Evolutionary conservation across 306 rosid species (phyloP), one percentile per base, ranked within the genome.

Genomic region (Trifolium pratense): DNA sequence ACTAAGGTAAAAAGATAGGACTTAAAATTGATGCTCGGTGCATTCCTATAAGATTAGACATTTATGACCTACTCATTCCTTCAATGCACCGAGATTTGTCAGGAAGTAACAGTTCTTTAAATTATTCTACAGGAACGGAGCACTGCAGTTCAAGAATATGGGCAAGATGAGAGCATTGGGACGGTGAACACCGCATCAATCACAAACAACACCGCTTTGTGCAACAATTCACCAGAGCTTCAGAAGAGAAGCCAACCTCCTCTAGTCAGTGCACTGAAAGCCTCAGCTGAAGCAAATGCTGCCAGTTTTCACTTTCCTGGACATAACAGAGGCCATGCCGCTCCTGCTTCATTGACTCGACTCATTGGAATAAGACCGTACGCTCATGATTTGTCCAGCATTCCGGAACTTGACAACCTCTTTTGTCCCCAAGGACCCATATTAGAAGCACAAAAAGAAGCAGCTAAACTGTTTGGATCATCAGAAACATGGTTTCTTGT

Each of bases 251-350:
- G 56, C 43, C 70, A 68, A 25, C 85, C 92, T 83, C 98, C 92
- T 39, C 75, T 93, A 9, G 85, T 90, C 48, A 71, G 77, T 57
- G 97, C 98, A 55, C 68, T 93, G 88, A 83, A 89, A 81, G 78
- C 81, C 52, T 83, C 96, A 1, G 91, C 97, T n/a, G 86, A 83
- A 49, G 83, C 82, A 76, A 79, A 81, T 20, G 81, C 75, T 15
- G 92, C 89, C 36, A 79, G 83, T 71, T 93, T 90, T 84, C 97
- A 93, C 87, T 93, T 93, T 74, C 98, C 97, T 29, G 97, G 98
- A 26, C 98, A 90, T 76, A 93, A 89, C 78, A 83, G 98, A 85
- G 98, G 98, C 53, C 85, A 51, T 26, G 96, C 91, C n/a, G 98
- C 97, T 0, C 93, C 97, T 12, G 46, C 84, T 73, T 86, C 96